Evolutionary conservation across 2,329 filamentous ascomycete genomes (phyloP), one percentile per base, ranked within the genome.

Genomic region (Alternaria gaisen): DNA sequence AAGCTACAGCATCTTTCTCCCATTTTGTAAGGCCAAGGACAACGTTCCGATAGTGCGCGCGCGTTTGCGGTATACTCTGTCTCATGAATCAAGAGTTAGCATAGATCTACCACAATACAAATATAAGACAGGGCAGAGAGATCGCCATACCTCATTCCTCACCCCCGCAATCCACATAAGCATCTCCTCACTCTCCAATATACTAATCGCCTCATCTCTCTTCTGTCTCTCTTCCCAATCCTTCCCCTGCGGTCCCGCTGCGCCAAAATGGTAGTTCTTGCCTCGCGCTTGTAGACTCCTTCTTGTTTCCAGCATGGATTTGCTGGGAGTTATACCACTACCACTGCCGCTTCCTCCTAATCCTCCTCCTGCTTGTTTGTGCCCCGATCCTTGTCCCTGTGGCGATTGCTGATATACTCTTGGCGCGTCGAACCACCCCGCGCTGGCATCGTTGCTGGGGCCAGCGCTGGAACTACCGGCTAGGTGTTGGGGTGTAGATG

Each of bases 151-250:
- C 75, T 80, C 78, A 30, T 78, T 70, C 50, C 76, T 48, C 26
- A 60, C 68, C 8, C 56, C 63, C 32, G 70, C 64, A 44, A 70
- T 72, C 77, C 78, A 79, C 11, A 79, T 70, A 36, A 80, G 51
- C 73, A 80, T 63, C 63, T 81, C 79, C 10, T 65, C 65, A 47
- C 68, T 78, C 42, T 75, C 74, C 1, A 80, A 58, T 34, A 79
- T 74, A 16, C 61, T 51, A 0, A 71, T 76, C 0, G 79, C 79
- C 41, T 74, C 64, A 20, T 74, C 63, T 2, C 78, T 63, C 10
- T 50, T 42, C 58, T 77, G 69, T 5, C 73, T 67, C 34, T 57
- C 41, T 36, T 77, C 73, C 24, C 22, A 32, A 6, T 9, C 26
- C 53, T 20, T 22, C 9, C 26, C 34, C 34, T 36, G 22, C 42